A percentile compares a stretch with the other conserved stretches of the same genome.
phyloP scores from a whole-genome alignment of 2,329 filamentous ascomycete species.

The Trichophyton rubrum region DNA sequence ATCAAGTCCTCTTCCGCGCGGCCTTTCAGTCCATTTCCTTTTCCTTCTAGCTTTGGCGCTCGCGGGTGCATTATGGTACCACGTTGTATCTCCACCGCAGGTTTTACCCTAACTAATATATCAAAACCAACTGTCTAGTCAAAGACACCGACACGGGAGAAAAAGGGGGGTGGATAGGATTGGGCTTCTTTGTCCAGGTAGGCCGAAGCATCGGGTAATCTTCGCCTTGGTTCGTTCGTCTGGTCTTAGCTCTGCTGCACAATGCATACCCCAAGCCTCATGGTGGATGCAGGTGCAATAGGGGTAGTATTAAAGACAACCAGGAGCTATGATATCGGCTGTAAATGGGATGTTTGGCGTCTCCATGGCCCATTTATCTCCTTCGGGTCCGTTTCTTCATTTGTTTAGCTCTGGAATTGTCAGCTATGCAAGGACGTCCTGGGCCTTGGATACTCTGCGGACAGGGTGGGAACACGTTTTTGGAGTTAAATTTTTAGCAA shows the following conservation, averaged over 20 bases:
- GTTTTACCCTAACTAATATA: not conserved
- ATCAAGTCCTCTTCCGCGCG: not conserved
- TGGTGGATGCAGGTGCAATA: not conserved
- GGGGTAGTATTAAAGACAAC: not conserved
- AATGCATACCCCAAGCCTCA: not conserved
- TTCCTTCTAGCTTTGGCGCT: not conserved
- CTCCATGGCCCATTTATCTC: not conserved
- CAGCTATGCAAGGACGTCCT: not conserved
- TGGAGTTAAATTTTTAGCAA: not conserved
- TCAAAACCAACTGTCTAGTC: not conserved
- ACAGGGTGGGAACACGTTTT: conserved; percentile 2
- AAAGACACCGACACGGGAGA: not conserved
- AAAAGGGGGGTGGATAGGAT: not conserved
- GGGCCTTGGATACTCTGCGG: not conserved
- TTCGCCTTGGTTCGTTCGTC: not conserved
- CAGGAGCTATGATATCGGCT: not conserved
- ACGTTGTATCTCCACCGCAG: not conserved
- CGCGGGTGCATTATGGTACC: conserved; percentile 1
- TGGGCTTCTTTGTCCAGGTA: not conserved
- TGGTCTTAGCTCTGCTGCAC: not conserved
- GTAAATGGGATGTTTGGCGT: not conserved
- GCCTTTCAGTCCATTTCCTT: not conserved
- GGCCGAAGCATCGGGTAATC: not conserved
- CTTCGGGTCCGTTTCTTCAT: not conserved
- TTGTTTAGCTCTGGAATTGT: not conserved